Base-by-base conservation (phyloP, 2,329 filamentous ascomycete genomes). In the Aspergillus proliferans region DNA sequence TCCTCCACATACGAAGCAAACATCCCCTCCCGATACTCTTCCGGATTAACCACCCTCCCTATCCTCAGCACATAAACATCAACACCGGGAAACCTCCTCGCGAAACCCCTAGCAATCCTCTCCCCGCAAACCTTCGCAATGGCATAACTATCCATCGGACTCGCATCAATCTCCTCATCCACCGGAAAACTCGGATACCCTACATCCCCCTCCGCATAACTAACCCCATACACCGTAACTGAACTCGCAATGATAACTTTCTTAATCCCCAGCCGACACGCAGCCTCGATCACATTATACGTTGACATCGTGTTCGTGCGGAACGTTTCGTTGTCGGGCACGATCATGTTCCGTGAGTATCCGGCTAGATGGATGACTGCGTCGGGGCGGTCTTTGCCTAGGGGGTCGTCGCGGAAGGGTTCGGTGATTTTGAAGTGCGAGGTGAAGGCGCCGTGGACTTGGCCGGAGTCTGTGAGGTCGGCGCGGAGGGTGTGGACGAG, bases 221-320 rank as follows among this genome's bases (percentile, higher is more conserved):
- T 81, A 0, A 83, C 79, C 15, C 81, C 81, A 57, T 85, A 85
- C 0, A 77, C 79, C 0, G 79, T 82, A 57, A 83, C 79, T 18
- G 73, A 77, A 49, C 73, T 77, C 1, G 82, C 82, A 43, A 83
- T 76, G 58, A 85, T 72, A 56, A 85, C 77, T 58, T 85, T 85
- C 55, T 74, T 75, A 6, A 85, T 77, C 10, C 80, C 79, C 0
- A 84, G 68, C 53, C 83, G 83, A 58, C 74, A 81, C 0, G 81
- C 80, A 0, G 80, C 79, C 64, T 85, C 82, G 52, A 85, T 75
- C 21, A 84, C 74, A 56, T 85, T 85, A 65, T 83, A 83, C 0
- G 78, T 81, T 8, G 75, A 71, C 0, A 71, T 68, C 0, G 78
- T 73, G 57, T 85, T 85, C 22, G 69, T 74, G 15, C 71, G 70